Conservation (phyloP, 2,329 filamentous ascomycete genomes). For the Gliomastix tumulicola region DNA sequence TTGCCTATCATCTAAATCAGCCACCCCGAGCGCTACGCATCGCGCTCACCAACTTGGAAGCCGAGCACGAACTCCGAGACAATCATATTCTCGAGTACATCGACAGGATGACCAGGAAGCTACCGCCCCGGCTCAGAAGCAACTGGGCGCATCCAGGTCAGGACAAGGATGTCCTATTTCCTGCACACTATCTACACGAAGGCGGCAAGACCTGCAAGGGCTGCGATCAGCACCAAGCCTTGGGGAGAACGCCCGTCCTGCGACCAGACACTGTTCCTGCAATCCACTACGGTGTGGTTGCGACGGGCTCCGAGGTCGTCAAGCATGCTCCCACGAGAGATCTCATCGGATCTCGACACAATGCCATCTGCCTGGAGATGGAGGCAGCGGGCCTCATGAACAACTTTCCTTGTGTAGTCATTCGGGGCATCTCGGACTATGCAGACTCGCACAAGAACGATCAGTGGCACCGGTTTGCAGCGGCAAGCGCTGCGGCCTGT, state of each 20-base stretch:
- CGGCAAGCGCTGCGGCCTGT: conserved; percentile 17
- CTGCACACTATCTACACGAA: background rate
- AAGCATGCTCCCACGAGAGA: conserved; percentile 1
- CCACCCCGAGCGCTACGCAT: conserved; percentile 1
- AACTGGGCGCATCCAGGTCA: background rate
- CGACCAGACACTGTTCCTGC: background rate
- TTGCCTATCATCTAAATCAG: background rate
- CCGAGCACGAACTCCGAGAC: background rate
- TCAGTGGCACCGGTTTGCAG: conserved; percentile 24
- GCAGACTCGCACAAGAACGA: conserved; percentile 27
- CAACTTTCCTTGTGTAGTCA: conserved; percentile 18
- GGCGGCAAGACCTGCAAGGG: background rate
- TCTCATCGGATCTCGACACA: background rate
- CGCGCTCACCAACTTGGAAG: background rate
- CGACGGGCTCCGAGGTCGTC: conserved; percentile 1
- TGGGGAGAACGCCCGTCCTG: background rate
- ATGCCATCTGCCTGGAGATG: conserved; percentile 15
- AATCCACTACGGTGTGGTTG: conserved; percentile 4
- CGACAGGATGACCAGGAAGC: background rate
- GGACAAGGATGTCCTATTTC: background rate
- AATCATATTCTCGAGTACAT: background rate
- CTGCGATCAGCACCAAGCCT: background rate
- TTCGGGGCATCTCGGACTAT: conserved; percentile 28
- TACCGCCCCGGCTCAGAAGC: background rate
- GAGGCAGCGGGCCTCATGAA: conserved; percentile 14